These are phyloP conservation scores for Kwoniella dendrophila DNA, from an alignment of 768 basidiomycete species.

Conservation along the genomic window DNA sequence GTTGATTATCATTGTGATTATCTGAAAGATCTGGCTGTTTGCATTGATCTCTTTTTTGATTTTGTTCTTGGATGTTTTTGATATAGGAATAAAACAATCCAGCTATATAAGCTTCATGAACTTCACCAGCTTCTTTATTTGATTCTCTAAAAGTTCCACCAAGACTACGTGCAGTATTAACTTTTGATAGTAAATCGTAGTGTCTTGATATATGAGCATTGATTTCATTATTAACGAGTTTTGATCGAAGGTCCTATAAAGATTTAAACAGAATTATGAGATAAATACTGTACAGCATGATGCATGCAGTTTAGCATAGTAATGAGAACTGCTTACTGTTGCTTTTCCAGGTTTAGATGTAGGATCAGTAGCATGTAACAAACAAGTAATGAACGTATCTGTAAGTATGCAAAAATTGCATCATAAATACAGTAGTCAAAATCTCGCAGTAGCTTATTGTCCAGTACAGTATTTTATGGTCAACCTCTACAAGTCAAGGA, in stretches of 20 bases:
- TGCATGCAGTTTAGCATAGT: neutral
- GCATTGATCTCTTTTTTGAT: too few species aligned
- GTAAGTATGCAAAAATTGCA: neutral
- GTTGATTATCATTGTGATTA: neutral
- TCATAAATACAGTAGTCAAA: neutral
- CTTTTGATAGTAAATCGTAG: slow-evolving; percentile 5
- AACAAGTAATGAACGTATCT: slow-evolving; percentile 17
- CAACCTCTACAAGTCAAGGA: neutral
- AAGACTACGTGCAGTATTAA: neutral
- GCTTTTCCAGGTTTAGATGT: neutral
- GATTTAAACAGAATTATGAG: neutral
- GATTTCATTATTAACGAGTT: slow-evolving; percentile 10
- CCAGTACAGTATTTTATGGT: too few species aligned
- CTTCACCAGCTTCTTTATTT: slow-evolving; percentile 11
- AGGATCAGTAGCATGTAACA: slow-evolving; percentile 8
- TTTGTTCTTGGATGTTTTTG: neutral
- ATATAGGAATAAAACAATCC: slow-evolving; percentile 16
- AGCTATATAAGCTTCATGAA: slow-evolving; percentile 15
- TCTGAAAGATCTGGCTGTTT: neutral
- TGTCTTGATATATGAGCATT: slow-evolving; percentile 12
- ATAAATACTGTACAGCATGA: neutral
- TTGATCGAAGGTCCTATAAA: slow-evolving; percentile 13
- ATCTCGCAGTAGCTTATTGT: too few species aligned
- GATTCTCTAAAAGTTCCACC: slow-evolving; percentile 3
- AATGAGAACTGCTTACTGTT: slow-evolving; percentile 4